Conservation (phyloP, 2,329 filamentous ascomycete species). For the Colletotrichum godetiae region DNA sequence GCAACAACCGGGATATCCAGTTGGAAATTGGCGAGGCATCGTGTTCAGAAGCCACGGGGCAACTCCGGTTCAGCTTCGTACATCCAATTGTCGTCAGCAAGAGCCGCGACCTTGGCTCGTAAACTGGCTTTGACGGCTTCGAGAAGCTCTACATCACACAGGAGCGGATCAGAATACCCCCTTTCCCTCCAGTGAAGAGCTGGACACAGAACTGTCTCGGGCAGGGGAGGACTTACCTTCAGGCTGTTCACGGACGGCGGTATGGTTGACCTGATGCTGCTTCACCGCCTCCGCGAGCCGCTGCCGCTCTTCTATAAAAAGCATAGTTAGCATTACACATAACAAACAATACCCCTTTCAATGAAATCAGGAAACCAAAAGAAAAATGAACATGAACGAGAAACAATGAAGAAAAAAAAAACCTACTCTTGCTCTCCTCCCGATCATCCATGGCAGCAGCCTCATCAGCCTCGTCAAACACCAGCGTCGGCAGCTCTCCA, state of each 20-base stretch:
- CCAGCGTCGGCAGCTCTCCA: slow-evolving; percentile 64
- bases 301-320: slow-evolving; percentile 65
- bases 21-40: slow-evolving; percentile 10
- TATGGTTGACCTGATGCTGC: slow-evolving; percentile 68
- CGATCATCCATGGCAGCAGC: slow-evolving; percentile 66
- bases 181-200: background rate
- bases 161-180: slow-evolving; percentile 22
- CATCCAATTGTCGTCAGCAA: slow-evolving; percentile 92
- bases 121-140: slow-evolving; percentile 77
- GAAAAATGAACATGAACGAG: background rate
- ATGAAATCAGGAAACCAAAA: background rate
- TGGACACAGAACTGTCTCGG: background rate
- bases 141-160: slow-evolving; percentile 68
- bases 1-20: slow-evolving; percentile 33
- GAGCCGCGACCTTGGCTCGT: slow-evolving; percentile 75
- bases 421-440: slow-evolving; percentile 66
- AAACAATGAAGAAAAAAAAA: background rate
- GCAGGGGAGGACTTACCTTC: slow-evolving; percentile 41
- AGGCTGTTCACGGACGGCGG: slow-evolving; percentile 68
- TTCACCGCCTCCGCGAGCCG: slow-evolving; percentile 70
- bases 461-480: slow-evolving; percentile 66
- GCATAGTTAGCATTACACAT: slow-evolving; percentile 40
- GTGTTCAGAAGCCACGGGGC: slow-evolving; percentile 49
- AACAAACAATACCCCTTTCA: slow-evolving; percentile 37
- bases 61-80: slow-evolving; percentile 75